Evolutionary conservation across 2,329 filamentous ascomycete species (phyloP), one percentile per base, ranked within the genome.

Genomic region (Ophiostoma pallidulum): DNA sequence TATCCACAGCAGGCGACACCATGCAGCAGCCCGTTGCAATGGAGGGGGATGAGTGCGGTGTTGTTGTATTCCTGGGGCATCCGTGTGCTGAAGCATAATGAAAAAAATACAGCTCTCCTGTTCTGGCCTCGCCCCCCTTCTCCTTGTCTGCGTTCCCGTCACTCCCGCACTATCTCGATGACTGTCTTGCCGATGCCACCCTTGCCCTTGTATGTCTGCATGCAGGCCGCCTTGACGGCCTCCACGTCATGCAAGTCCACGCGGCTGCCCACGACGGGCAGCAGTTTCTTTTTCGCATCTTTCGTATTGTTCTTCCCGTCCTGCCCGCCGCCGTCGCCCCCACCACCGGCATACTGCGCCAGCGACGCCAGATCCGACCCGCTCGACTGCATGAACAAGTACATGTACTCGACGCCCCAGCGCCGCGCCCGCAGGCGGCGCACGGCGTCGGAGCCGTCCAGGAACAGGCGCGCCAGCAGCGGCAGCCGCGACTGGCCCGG

Each of bases 361-460:
- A 48, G 4, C n/a, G 28, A 12, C 7, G 18, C 16, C 7, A 48
- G 22, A 2, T 43, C 18, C 3, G 9, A 13, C 18, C 39, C 46
- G 35, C 31, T 38, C 10, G 46, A 40, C 7, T 32, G 14, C 12
- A 48, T 26, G 20, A 48, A 43, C 4, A 43, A 9, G 29, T 48
- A 48, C 46, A 12, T 13, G 20, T 48, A 48, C 18, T 22, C 40
- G 24, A 48, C 40, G 8, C 46, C 46, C 46, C 46, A 48, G 5
- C 46, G 46, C n/a, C 18, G 19, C 4, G 46, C 46, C 7, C 46
- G 39, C 39, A 48, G 26, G 10, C 32, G 29, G 8, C 39, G 46
- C 29, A 48, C 28, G 8, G 40, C 39, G 26, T 48, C 46, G 4
- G 2, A n/a, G 16, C 7, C 28, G 18, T 48, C 19, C 10, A 48